Evolutionary conservation across 768 basidiomycete genomes (phyloP), one percentile per base, ranked within the genome.

Genomic region (Phylloporus scabripes): DNA sequence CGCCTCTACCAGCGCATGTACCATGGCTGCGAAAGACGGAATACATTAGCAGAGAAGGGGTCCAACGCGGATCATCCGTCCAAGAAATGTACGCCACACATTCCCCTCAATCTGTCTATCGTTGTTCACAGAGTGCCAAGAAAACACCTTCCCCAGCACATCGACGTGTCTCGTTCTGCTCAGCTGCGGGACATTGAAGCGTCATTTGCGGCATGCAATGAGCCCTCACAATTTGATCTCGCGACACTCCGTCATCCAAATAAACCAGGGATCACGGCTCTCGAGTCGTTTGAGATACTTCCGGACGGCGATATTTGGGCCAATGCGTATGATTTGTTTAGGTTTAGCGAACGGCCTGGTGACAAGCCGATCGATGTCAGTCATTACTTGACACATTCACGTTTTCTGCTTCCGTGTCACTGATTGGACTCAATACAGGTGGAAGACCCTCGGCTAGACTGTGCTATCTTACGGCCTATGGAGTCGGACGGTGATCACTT

Each of bases 21-120:
- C 77, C 90, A 1, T 97, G 94, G 94, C 73, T 97, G 45, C 78
- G 94, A 45, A 92, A 88, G 65, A 95, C 93, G 0, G 92, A 93
- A 60, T 94, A 96, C 60, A 78, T 94, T 47, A 85, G 81, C 50
- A 70, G 86, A 56, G 75, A 78, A 70, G 81, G 70, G 65, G 76
- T 47, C 58, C 75, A 54, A 63, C 81, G 64, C 61, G 66, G 52
- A 49, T 70, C 55, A 21, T 66, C 60, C 49, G 15, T 61, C 23
- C 74, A 78, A 34, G 87, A 89, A 64, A 65, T 74, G 87, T 87
- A 58, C 55, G 77, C 23, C 15, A 14, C 32, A 21, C 11, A 72
- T 17, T 26, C 21, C 9, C 36, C 42, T 54, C 23, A 12, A 43
- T 20, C 3, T 20, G 18, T 42, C 28, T 9, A 17, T 45, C 40